Base-by-base conservation (phyloP, 306 rosid species). In the Cicer cuneatum region DNA sequence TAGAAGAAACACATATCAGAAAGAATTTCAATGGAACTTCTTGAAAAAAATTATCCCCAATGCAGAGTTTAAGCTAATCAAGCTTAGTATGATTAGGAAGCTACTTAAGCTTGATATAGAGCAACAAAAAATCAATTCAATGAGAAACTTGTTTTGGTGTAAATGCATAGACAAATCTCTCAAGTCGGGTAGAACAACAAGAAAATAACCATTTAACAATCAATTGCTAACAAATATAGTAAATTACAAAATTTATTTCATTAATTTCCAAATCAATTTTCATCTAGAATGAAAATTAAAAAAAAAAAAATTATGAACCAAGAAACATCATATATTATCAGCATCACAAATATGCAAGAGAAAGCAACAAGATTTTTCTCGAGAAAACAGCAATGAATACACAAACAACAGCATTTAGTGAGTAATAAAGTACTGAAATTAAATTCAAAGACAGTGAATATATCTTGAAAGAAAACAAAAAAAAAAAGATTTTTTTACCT, bases 401-500 rank as follows among this genome's bases (percentile, higher is more conserved):
- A 64, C 8, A 78, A 35, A 41, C 0, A 24, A 21, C 53, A 49
- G 40, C 68, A 74, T 58, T 29, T 21, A 56, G 64, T 48, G n/a
- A 56, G 21, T 9, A 16, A 37, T 29, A 29, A 4, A 29, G 35
- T 69, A 56, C 7, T 56, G n/a, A 24, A 78, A 54, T 56, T 33
- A 40, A 56, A 54, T 39, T 10, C 3, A 62, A 2, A 42, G 38
- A 66, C 29, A 69, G 0, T 75, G 43, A 41, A 72, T 18, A 15
- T 66, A 42, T 40, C 19, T 12, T n/a, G 48, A 19, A 21, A 29
- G 35, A 2, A 21, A 0, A 29, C 4, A 29, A 29, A 48, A 14
- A 43, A n/a, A 47, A 29, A 18, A 66, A 8, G 12, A 14, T 11
- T 15, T 9, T 18, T 80, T 35, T 40, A 94, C 99, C 98, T 87